These are phyloP conservation scores for Eremochloa ophiuroides DNA, from an alignment of 176 grass and related monocot genomes.

Conservation along the genomic window DNA sequence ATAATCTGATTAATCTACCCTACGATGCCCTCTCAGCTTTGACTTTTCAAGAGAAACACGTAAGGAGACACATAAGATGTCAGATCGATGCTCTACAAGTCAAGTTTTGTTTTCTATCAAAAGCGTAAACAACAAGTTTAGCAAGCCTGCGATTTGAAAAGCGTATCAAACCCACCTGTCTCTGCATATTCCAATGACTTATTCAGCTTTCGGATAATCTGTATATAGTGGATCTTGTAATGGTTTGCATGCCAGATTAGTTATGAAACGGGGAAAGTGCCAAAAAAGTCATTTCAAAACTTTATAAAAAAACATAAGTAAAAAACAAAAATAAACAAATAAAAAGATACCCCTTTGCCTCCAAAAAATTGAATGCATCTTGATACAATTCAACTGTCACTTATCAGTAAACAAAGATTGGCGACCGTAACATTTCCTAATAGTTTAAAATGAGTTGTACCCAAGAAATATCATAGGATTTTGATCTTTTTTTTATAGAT, in stretches of 20 bases:
- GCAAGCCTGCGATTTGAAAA: neutral
- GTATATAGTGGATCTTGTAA: neutral
- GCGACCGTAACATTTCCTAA: neutral
- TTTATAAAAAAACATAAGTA: neutral
- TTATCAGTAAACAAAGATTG: neutral
- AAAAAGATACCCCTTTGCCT: neutral
- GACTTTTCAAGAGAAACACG: too few relatives aligned
- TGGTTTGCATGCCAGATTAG: neutral
- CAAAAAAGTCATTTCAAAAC: neutral
- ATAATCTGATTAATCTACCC: neutral
- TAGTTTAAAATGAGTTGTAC: neutral
- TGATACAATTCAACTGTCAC: neutral
- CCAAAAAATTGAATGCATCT: neutral
- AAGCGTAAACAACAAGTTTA: neutral
- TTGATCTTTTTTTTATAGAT: neutral
- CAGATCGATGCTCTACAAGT: neutral
- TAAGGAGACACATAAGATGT: neutral
- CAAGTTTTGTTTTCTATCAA: neutral
- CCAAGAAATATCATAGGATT: neutral
- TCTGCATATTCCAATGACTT: conserved; percentile 1
- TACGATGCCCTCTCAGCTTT: too few relatives aligned
- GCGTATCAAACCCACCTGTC: neutral
- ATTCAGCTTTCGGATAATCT: neutral
- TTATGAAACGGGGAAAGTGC: neutral
- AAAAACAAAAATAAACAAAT: neutral